Evolutionary conservation across 768 basidiomycete species (phyloP).

Genomic region (Lactarius tabidus): DNA sequence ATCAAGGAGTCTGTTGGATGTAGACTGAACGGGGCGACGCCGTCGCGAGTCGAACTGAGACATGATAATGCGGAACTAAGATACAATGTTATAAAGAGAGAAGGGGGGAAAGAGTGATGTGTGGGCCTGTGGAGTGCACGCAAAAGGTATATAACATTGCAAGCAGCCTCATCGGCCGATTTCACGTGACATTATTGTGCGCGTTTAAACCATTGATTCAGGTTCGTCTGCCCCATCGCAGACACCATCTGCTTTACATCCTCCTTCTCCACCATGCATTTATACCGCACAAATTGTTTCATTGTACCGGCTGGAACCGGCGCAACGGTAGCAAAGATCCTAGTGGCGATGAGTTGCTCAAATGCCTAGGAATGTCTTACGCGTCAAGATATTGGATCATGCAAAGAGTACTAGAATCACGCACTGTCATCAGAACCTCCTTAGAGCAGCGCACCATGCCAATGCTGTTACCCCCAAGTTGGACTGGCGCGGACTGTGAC

Average conservation of each 20-base stretch:
- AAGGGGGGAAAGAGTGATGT: neutral
- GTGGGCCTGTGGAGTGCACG: neutral
- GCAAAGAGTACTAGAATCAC: constrained; percentile 30
- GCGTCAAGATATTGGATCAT: constrained; percentile 3
- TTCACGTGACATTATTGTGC: constrained; percentile 36
- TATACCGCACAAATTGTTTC: constrained; percentile 73
- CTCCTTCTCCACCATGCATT: constrained; percentile 57
- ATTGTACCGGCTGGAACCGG: constrained; percentile 47
- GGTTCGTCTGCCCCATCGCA: constrained; percentile 57
- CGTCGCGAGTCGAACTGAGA: constrained; percentile 7
- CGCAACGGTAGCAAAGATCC: constrained; percentile 52
- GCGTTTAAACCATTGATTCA: constrained; percentile 77
- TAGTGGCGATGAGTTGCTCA: constrained; percentile 56
- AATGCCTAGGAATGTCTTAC: constrained; percentile 54
- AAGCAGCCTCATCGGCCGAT: neutral
- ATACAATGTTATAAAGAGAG: constrained; percentile 23
- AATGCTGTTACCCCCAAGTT: constrained; percentile 62
- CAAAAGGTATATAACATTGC: neutral
- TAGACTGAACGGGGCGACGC: constrained; percentile 4
- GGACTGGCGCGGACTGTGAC: constrained; percentile 69
- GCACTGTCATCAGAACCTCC: constrained; percentile 60
- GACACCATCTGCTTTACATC: constrained; percentile 68
- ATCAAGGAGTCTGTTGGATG: constrained; percentile 32
- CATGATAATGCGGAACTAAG: constrained; percentile 1
- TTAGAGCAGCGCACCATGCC: constrained; percentile 68